Percentiles rank a stretch among this genome's conserved stretches.
Conservation (phyloP, 2,329 filamentous ascomycete genomes). For the Aschersonia sp. region DNA sequence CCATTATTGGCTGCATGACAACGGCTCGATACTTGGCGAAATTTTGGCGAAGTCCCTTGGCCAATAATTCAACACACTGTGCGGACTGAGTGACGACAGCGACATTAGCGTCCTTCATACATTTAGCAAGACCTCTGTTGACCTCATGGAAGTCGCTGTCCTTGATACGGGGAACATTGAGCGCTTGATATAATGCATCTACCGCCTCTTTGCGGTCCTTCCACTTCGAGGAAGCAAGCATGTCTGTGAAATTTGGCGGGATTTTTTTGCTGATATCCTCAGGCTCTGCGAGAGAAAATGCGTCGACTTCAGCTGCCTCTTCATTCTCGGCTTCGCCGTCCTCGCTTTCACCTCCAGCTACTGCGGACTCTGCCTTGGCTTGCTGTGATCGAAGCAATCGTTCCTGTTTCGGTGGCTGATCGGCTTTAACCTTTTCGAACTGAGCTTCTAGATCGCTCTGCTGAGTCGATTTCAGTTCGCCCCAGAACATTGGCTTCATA, state of each 20-base stretch:
- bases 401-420: conserved; percentile 79
- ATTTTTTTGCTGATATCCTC: conserved; percentile 76
- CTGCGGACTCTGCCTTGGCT: conserved; percentile 60
- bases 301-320: conserved; percentile 54
- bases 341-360: conserved; percentile 42
- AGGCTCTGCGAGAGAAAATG: conserved; percentile 69
- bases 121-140: conserved; percentile 72
- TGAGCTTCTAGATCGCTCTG: conserved; percentile 86
- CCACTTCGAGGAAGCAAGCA: conserved; percentile 85
- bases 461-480: conserved; percentile 86
- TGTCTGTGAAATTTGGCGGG: conserved; percentile 68
- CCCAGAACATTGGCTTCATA: conserved; percentile 98
- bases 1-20: conserved; percentile 82
- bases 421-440: conserved; percentile 85
- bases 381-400: conserved; percentile 80
- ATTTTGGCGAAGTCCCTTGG: conserved; percentile 64
- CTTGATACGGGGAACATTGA: conserved; percentile 84
- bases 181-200: conserved; percentile 59
- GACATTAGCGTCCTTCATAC: conserved; percentile 98
- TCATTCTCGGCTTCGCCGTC: conserved; percentile 39
- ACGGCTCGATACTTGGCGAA: conserved; percentile 70
- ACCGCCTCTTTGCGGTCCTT: conserved; percentile 94
- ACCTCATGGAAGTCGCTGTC: conserved; percentile 81
- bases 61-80: conserved; percentile 79
- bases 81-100: conserved; percentile 87